Base-by-base conservation (phyloP, 1,284 basidiomycete species). In the Apiotrichum mycotoxinovorans region DNA sequence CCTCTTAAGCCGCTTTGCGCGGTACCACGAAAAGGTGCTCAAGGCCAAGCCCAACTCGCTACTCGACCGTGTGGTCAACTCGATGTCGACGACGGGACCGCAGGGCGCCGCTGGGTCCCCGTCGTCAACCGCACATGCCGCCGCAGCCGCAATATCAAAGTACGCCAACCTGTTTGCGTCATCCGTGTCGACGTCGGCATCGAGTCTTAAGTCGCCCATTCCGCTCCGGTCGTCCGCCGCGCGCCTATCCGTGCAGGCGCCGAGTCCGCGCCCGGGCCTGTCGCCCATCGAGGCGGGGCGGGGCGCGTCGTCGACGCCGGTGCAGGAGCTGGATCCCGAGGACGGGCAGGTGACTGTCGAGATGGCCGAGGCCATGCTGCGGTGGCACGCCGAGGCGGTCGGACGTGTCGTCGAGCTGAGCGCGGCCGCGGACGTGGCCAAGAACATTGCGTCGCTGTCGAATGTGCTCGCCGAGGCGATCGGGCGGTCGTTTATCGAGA, bases 381-480 rank as follows among this genome's bases (percentile, higher is more conserved):
- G 86, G 72, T 96, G 93, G 91, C 94, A 98, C 75, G 93, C 94
- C 1, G 94, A 97, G 73, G 88, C 91, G 2, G 85, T 95, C 34
- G 93, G 94, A 4, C 80, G 94, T 61, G 92, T 91, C 63, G 88
- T 94, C 10, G 93, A 96, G 74, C 79, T 98, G 27, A 92, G 86
- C 66, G 77, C 85, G 4, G 69, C 83, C 2, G 84, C 83, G 47
- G 94, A 98, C 66, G 85, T 94, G 89, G 87, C 91, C 1, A 98
- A 97, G 77, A 89, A 94, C 65, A 88, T 88, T 0, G 92, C 93
- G 70, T 82, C 87, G 5, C 79, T 98, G 22, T 81, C 95, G 26
- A 87, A 88, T 46, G 88, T 93, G 0, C 79, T 98, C n/a, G 84
- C 92, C 1, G 94, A 97, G 66, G 87, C 87, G 1, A 86, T 96